Evolutionary conservation across 352 stramenopile species (phyloP).

Genomic region (Phytophthora pinifolia): DNA sequence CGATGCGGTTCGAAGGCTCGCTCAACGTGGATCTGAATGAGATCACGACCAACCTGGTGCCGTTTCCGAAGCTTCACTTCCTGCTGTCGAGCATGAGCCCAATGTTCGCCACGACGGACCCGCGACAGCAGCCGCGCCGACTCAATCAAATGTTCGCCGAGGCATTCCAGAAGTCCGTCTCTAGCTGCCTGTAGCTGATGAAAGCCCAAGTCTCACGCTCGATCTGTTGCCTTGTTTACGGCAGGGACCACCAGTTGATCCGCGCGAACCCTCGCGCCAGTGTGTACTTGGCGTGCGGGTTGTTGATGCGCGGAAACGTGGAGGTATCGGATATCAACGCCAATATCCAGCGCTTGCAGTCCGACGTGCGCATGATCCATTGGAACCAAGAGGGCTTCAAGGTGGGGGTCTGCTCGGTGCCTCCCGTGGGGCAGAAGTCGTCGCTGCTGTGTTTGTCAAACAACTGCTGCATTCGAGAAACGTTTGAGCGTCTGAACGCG

Average conservation of each 20-base stretch:
- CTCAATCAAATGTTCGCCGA: slow-evolving; percentile 71
- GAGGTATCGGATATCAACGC: slow-evolving; percentile 87
- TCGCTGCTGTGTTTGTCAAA: slow-evolving; percentile 87
- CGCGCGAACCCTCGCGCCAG: slow-evolving; percentile 64
- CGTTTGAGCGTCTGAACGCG: slow-evolving; percentile 69
- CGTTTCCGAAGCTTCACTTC: slow-evolving; percentile 99
- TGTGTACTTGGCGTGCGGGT: slow-evolving; percentile 82
- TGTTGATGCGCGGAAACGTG: slow-evolving; percentile 85
- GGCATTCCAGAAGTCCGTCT: slow-evolving; percentile 56
- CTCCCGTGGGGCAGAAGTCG: slow-evolving; percentile 53
- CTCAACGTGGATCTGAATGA: slow-evolving; percentile 99
- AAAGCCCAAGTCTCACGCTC: slow-evolving; percentile 6
- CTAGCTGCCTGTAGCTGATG: neutral
- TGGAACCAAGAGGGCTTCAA: slow-evolving; percentile 94
- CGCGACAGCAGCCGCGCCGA: slow-evolving; percentile 52
- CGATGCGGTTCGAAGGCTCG: slow-evolving; percentile 97
- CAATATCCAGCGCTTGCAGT: slow-evolving; percentile 85
- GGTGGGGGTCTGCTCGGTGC: slow-evolving; percentile 70
- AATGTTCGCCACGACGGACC: slow-evolving; percentile 45
- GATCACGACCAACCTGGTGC: slow-evolving; percentile 99
- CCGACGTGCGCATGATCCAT: slow-evolving; percentile 84
- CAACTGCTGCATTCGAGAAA: slow-evolving; percentile 87
- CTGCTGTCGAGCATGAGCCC: slow-evolving; percentile 90
- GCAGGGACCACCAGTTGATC: slow-evolving; percentile 78
- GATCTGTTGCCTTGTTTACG: slow-evolving; percentile 12